These are phyloP conservation scores for Ilyonectria sp. DNA, from an alignment of 2,329 filamentous ascomycete species.

Conservation along the genomic window DNA sequence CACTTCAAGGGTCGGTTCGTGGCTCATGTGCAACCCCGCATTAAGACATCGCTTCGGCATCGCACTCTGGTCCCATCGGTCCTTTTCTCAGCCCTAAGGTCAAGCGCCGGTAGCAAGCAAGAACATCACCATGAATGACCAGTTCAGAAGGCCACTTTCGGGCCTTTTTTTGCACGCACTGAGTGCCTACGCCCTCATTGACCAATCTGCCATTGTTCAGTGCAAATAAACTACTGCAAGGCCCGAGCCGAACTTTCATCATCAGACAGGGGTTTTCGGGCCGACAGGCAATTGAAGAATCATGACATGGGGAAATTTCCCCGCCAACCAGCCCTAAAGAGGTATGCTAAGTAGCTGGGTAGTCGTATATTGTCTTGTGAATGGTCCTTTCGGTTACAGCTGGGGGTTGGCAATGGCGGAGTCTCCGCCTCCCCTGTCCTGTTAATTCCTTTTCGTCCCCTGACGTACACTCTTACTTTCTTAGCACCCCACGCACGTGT, in stretches of 20 bases:
- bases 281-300: constrained; percentile 7
- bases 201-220: neutral
- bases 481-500: constrained; percentile 3
- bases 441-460: neutral
- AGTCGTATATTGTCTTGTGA: neutral
- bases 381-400: neutral
- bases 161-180: constrained; percentile 1
- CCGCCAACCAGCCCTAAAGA: neutral
- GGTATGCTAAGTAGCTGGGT: neutral
- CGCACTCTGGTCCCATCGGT: neutral
- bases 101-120: neutral
- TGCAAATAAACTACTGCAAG: constrained; percentile 7
- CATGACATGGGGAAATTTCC: constrained; percentile 13
- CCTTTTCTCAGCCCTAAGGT: neutral
- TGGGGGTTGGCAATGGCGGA: neutral
- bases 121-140: neutral
- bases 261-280: constrained; percentile 14
- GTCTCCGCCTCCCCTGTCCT: constrained; percentile 3
- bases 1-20: neutral
- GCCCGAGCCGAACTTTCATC: constrained; percentile 6
- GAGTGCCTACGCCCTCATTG: neutral
- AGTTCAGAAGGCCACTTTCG: constrained; percentile 2
- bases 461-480: neutral
- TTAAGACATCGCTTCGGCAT: neutral
- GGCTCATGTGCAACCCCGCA: neutral